Evolutionary conservation across 352 stramenopile genomes (phyloP), one percentile per base, ranked within the genome.

Genomic region (Phytophthora foliorum): DNA sequence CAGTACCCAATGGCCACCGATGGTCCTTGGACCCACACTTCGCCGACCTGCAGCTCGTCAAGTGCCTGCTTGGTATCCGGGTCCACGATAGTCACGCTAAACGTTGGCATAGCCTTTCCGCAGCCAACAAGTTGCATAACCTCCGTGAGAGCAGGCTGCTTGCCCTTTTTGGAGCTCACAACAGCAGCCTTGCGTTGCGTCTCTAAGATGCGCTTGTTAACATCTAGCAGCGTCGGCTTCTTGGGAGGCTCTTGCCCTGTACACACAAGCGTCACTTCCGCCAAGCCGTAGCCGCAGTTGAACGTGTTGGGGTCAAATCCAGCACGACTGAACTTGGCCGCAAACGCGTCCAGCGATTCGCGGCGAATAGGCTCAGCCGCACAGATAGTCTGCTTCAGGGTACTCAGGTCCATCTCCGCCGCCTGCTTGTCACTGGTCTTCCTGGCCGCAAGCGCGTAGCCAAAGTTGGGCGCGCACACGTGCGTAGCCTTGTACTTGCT

Each of bases 11-110:
- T 34, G 2, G 84, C 75, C 10, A 93, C 84, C 6, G 84, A 92
- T 7, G 82, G 80, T n/a, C 92, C 95, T 45, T 89, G 72, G 7
- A 99, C 81, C 95, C 95, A 99, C 39, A 99, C 91, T 67, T 99
- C 97, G 49, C 97, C 97, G 3, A 94, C 78, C 25, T 88, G 70
- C 27, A 80, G 57, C 24, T 93, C 85, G 31, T 70, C 61, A 24
- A 91, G 53, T 38, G 49, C 21, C 58, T 84, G 67, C 46, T 78
- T 80, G n/a, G 84, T 81, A 17, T 88, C 77, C 0, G 84, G 74
- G 49, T 95, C 82, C 5, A 94, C 86, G 39, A 96, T 81, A 8
- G 56, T 36, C n/a, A 96, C 64, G 3, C 63, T 52, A 70, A 95
- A 94, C 17, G 84, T 93, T 2, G 82, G 82, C 84, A 92, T 93